Evolutionary conservation across 139 green algal species (phyloP).

Genomic region (Mesotaenium endlicherianum): DNA sequence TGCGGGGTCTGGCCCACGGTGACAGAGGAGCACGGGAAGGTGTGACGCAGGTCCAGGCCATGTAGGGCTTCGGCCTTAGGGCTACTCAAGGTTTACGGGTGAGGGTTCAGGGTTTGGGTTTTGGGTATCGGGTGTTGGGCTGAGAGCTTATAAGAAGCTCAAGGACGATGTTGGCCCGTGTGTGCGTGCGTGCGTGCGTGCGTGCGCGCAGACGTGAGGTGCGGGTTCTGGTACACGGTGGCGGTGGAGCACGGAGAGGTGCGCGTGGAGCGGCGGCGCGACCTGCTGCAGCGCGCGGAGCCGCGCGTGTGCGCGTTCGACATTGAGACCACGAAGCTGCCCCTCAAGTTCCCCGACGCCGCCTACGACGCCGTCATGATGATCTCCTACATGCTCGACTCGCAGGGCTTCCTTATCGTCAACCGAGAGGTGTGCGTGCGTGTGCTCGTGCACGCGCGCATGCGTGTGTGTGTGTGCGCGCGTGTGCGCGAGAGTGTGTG

Average conservation of each 20-base stretch:
- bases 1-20: too few relatives aligned
- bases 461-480: neutral
- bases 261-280: constrained; percentile 61
- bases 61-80: neutral
- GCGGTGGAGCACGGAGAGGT: constrained; percentile 62
- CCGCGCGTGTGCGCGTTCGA: constrained; percentile 89
- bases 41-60: too few relatives aligned
- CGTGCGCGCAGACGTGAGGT: constrained; percentile 65
- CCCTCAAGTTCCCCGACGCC: constrained; percentile 96
- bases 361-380: constrained; percentile 97
- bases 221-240: constrained; percentile 87
- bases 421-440: constrained; percentile 74
- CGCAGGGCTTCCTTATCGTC: constrained; percentile 92
- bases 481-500: neutral
- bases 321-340: constrained; percentile 99
- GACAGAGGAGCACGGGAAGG: too few relatives aligned
- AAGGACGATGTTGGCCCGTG: too few relatives aligned
- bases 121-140: too few relatives aligned
- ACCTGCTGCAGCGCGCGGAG: constrained; percentile 72
- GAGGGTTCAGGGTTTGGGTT: too few relatives aligned
- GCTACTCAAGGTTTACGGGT: neutral
- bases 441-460: too few relatives aligned
- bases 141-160: neutral
- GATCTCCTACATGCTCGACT: constrained; percentile 99
- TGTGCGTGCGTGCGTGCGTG: neutral